These are phyloP conservation scores for Amphirosellinia nigrospora DNA, from an alignment of 495 filamentous ascomycete genomes.

Conservation along the genomic window DNA sequence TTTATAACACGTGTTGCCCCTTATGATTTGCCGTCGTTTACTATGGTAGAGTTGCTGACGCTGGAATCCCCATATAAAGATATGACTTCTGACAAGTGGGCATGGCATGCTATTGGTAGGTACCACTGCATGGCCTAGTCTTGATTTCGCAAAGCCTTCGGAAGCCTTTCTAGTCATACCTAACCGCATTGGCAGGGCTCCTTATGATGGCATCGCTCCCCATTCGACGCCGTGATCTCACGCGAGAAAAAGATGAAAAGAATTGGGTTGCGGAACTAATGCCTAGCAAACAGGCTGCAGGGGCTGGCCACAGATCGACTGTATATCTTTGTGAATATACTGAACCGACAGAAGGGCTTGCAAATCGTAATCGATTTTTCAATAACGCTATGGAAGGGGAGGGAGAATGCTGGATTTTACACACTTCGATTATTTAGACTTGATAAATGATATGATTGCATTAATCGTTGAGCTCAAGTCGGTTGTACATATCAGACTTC, in stretches of 20 bases:
- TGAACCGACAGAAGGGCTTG: background rate
- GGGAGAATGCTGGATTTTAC: background rate
- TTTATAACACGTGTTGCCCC: background rate
- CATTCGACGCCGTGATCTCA: background rate
- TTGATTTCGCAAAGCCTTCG: background rate
- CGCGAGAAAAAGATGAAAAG: background rate
- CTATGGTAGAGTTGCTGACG: background rate
- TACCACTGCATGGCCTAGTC: background rate
- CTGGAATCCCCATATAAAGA: background rate
- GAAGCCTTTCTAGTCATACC: background rate
- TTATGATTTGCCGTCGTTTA: background rate
- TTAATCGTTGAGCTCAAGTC: background rate
- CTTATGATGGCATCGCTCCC: slow-evolving; percentile 9
- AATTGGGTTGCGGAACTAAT: background rate
- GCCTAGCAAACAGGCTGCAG: background rate
- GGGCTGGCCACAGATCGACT: background rate
- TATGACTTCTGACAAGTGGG: background rate
- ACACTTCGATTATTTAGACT: background rate
- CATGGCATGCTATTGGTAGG: slow-evolving; percentile 6
- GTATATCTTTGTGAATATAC: background rate
- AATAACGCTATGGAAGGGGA: background rate
- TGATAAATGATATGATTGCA: background rate
- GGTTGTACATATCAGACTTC: background rate
- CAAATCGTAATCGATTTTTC: background rate
- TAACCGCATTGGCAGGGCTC: background rate